Conservation (phyloP, 148 eudicot genomes). For the Dysphania ambrosioides region DNA sequence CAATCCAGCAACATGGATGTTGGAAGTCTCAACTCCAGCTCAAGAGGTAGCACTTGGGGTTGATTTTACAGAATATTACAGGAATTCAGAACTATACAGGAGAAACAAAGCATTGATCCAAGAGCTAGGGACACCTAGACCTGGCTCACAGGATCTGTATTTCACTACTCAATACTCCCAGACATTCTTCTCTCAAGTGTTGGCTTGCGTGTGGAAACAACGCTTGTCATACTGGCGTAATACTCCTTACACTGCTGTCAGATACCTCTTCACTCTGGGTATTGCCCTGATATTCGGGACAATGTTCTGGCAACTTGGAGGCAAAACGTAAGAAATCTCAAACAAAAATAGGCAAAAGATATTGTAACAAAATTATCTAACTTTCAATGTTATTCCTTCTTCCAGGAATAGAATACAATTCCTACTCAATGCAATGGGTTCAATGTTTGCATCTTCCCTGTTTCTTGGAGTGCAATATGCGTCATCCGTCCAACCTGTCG, state of each 20-base stretch:
- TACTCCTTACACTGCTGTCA: slow-evolving; percentile 63
- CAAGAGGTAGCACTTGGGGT: slow-evolving; percentile 56
- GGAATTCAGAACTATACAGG: slow-evolving; percentile 60
- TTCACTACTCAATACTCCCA: slow-evolving; percentile 56
- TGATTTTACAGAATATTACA: slow-evolving; percentile 57
- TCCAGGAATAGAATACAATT: slow-evolving; percentile 37
- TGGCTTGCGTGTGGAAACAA: slow-evolving; percentile 81
- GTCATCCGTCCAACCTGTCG: slow-evolving; percentile 66
- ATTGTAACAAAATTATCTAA: neutral
- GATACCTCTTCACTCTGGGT: slow-evolving; percentile 46
- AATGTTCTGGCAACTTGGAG: slow-evolving; percentile 77
- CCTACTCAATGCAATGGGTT: slow-evolving; percentile 71
- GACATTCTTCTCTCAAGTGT: slow-evolving; percentile 45
- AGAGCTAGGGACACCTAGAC: slow-evolving; percentile 48
- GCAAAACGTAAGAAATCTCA: slow-evolving; percentile 40
- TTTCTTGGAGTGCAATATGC: slow-evolving; percentile 61
- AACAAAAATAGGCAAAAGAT: neutral
- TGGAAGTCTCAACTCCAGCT: slow-evolving; percentile 55
- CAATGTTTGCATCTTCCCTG: slow-evolving; percentile 58
- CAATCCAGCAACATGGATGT: slow-evolving; percentile 81
- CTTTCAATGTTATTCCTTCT: neutral
- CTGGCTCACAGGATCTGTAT: slow-evolving; percentile 55
- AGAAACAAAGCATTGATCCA: slow-evolving; percentile 63
- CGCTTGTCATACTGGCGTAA: slow-evolving; percentile 77
- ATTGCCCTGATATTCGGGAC: slow-evolving; percentile 59